Evolutionary conservation across 2,329 filamentous ascomycete genomes (phyloP).

Genomic region (Endothia cerciana): DNA sequence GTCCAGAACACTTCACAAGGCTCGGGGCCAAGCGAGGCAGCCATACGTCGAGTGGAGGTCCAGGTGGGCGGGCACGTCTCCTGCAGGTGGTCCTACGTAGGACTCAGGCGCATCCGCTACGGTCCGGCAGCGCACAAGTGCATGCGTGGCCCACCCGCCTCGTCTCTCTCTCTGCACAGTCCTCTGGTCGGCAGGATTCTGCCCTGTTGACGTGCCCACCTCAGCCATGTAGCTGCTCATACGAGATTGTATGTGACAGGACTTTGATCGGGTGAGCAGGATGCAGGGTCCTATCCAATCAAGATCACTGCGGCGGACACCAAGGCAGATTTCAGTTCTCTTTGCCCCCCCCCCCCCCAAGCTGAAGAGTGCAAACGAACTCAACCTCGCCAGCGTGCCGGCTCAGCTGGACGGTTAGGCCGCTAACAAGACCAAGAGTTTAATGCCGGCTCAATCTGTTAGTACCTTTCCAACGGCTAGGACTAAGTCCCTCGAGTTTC

Average conservation of each 20-base stretch:
- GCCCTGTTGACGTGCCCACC: neutral
- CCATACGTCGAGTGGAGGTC: neutral
- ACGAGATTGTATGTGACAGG: neutral
- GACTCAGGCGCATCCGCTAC: neutral
- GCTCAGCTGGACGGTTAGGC: neutral
- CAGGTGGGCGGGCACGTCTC: neutral
- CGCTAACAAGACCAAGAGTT: neutral
- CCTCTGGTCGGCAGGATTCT: neutral
- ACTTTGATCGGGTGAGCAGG: constrained; percentile 5
- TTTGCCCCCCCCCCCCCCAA: too few relatives aligned
- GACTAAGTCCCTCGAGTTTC: neutral
- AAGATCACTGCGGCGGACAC: constrained; percentile 11
- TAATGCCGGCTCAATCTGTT: neutral
- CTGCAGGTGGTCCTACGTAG: constrained; percentile 7
- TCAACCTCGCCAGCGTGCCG: neutral
- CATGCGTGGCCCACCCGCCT: neutral
- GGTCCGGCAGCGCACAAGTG: neutral
- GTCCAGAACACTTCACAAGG: neutral
- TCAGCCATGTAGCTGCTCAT: neutral
- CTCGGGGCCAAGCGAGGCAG: neutral
- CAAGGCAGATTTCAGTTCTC: constrained; percentile 21
- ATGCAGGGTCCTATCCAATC: constrained; percentile 19
- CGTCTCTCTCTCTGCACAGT: neutral
- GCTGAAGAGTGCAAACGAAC: neutral
- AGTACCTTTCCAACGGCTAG: neutral